Evolutionary conservation across 129 eudicot species (phyloP).

Genomic region (Flaveria trinervia): DNA sequence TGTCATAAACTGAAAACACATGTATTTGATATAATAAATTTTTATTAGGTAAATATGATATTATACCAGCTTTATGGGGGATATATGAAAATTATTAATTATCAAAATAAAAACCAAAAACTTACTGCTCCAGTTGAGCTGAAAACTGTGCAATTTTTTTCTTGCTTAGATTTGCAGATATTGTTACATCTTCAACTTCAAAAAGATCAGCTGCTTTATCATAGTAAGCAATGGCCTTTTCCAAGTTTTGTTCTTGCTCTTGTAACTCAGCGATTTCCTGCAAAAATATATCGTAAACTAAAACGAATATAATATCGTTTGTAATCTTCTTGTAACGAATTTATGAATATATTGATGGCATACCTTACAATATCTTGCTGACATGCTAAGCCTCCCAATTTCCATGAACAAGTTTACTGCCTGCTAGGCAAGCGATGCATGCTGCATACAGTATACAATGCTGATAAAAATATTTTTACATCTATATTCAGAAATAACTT

Average conservation of each 20-base stretch:
- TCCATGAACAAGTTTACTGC: constrained; percentile 67
- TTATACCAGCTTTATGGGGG: neutral
- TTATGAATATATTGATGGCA: neutral
- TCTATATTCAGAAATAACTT: neutral
- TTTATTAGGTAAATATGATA: neutral
- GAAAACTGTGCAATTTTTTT: constrained; percentile 76
- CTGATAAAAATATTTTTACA: neutral
- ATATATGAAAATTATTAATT: neutral
- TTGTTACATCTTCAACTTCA: constrained; percentile 74
- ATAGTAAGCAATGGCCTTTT: constrained; percentile 63
- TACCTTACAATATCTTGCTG: constrained; percentile 87
- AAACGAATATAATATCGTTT: neutral
- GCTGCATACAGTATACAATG: constrained; percentile 36
- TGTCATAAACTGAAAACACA: neutral
- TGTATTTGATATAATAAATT: no score
- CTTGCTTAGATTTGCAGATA: constrained; percentile 70
- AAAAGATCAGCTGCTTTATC: constrained; percentile 78
- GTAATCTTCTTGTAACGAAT: neutral
- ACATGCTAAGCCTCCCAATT: constrained; percentile 72
- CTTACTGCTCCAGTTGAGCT: constrained; percentile 65
- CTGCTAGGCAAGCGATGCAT: constrained; percentile 60
- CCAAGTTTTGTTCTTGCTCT: constrained; percentile 71
- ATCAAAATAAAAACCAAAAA: no score
- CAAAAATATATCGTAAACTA: neutral
- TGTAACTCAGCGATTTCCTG: constrained; percentile 80